These are phyloP conservation scores for Cercospora zeae-maydis DNA, from an alignment of 2,329 filamentous ascomycete species.

Conservation along the genomic window DNA sequence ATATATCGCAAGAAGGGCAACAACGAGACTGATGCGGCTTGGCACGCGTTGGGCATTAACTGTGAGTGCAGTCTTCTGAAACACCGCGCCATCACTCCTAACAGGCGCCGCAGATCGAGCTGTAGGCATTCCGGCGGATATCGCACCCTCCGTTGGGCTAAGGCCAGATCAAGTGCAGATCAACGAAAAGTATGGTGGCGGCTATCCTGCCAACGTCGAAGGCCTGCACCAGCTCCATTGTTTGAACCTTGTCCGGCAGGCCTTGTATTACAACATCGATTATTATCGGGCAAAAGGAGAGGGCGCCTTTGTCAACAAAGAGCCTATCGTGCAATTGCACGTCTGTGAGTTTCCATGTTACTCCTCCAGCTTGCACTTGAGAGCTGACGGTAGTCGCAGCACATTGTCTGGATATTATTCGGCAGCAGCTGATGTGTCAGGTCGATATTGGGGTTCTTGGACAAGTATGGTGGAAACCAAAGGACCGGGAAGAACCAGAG, in stretches of 20 bases:
- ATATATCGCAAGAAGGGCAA: conserved; percentile 49
- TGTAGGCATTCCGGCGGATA: conserved; percentile 15
- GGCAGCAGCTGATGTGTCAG: conserved; percentile 64
- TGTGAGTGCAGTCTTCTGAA: conserved; percentile 28
- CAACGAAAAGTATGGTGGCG: conserved; percentile 54
- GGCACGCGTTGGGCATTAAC: conserved; percentile 52
- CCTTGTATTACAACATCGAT: conserved; percentile 58
- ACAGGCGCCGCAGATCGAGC: conserved; percentile 9
- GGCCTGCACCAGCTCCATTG: conserved; percentile 59
- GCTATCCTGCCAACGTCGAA: conserved; percentile 57
- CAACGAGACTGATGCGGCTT: conserved; percentile 53
- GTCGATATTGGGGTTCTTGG: conserved; percentile 59
- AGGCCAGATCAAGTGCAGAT: conserved; percentile 55
- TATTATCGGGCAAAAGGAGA: conserved; percentile 53
- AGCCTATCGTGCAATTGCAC: conserved; percentile 54
- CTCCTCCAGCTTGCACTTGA: not conserved
- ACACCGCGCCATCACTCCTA: not conserved
- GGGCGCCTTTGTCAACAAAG: conserved; percentile 56
- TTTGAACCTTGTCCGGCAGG: conserved; percentile 58
- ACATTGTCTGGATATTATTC: conserved; percentile 60
- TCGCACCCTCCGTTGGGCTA: conserved; percentile 46
- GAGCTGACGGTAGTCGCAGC: conserved; percentile 35
- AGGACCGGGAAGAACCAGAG: conserved; percentile 37
- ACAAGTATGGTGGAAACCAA: conserved; percentile 57
- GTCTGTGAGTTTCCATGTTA: conserved; percentile 48